Base-by-base conservation (phyloP, 352 stramenopile species). In the Phytophthora parvispora region DNA sequence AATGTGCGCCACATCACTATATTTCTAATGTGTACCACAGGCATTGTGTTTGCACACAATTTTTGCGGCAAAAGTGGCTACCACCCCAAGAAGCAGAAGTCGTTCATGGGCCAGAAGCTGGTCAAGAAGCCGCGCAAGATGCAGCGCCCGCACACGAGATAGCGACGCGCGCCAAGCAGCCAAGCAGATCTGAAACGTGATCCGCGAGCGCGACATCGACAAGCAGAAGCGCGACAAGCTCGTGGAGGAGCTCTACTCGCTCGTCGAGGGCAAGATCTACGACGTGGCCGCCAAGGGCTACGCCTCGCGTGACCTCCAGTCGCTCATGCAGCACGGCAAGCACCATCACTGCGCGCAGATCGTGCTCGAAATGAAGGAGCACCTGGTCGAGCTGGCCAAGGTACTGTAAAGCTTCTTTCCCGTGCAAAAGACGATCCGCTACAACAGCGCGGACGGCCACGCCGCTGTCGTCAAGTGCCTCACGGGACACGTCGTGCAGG, bases 401-500 rank as follows among this genome's bases (percentile, higher is more conserved):
- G 97, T 95, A 80, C 97, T 99, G 73, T 99, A 99, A 77, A 93
- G 89, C n/a, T 95, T 94, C 85, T 99, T 99, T 78, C 78, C 98
- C n/a, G 95, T 98, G 61, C 87, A 99, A 54, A 99, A 99, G 75
- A 95, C 99, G 75, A 97, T 99, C 78, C 95, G 98, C 70, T 99
- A 99, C 80, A 94, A 93, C 67, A 82, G 75, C 53, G 85, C 84
- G 28, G 78, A 94, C 45, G 84, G 97, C 64, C 91, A 92, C 36
- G 84, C 80, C 24, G 67, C 74, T 12, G 87, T 96, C 55, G 80
- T 95, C 58, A 97, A 98, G 91, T 90, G 94, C 71, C 83, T 99
- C 49, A 98, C 95, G 32, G 97, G 96, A 45, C 81, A 99, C 60
- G 94, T 98, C 28, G 89, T 96, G 36, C 91, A 97, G 64, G 72